Percentiles rank a stretch among this genome's conserved stretches.
Evolutionary conservation across 1,284 basidiomycete species (phyloP).

Genomic region (Leccinum griseonigrum): DNA sequence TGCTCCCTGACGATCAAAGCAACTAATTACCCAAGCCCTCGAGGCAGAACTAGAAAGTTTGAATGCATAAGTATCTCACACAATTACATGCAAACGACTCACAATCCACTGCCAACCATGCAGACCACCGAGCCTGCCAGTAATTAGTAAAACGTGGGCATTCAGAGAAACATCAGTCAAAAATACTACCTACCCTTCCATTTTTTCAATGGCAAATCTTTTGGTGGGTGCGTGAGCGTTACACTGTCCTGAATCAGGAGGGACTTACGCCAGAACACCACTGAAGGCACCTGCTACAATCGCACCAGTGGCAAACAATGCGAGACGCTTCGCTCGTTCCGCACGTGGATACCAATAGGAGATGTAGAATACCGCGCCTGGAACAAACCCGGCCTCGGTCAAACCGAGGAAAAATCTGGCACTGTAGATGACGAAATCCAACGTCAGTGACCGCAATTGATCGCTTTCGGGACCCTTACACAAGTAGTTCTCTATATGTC

Average conservation of each 20-base stretch:
- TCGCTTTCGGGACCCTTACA: slow-evolving; percentile 12
- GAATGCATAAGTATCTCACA: not conserved
- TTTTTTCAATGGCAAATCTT: slow-evolving; percentile 18
- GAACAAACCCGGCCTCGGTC: slow-evolving; percentile 17
- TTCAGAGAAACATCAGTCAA: not conserved
- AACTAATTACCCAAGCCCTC: slow-evolving; percentile 28
- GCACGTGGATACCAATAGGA: slow-evolving; percentile 19
- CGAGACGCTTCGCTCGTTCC: slow-evolving; percentile 14
- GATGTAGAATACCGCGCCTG: slow-evolving; percentile 18
- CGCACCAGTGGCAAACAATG: slow-evolving; percentile 10
- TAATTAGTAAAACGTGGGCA: not conserved
- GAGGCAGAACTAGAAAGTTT: slow-evolving; percentile 29
- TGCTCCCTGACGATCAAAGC: not conserved
- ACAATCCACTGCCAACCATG: slow-evolving; percentile 49
- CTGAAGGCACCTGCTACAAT: slow-evolving; percentile 14
- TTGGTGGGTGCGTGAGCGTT: slow-evolving; percentile 3
- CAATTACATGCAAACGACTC: slow-evolving; percentile 17
- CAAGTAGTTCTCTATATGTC: slow-evolving; percentile 28
- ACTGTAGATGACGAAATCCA: slow-evolving; percentile 22
- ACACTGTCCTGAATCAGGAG: not conserved
- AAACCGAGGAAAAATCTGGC: slow-evolving; percentile 38
- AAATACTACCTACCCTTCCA: slow-evolving; percentile 14
- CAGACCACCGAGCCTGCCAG: slow-evolving; percentile 33
- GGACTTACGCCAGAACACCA: slow-evolving; percentile 19
- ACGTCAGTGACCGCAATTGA: slow-evolving; percentile 3